These are phyloP conservation scores for Melastoma candidum DNA, from an alignment of 441 rosid genomes.

Conservation along the genomic window DNA sequence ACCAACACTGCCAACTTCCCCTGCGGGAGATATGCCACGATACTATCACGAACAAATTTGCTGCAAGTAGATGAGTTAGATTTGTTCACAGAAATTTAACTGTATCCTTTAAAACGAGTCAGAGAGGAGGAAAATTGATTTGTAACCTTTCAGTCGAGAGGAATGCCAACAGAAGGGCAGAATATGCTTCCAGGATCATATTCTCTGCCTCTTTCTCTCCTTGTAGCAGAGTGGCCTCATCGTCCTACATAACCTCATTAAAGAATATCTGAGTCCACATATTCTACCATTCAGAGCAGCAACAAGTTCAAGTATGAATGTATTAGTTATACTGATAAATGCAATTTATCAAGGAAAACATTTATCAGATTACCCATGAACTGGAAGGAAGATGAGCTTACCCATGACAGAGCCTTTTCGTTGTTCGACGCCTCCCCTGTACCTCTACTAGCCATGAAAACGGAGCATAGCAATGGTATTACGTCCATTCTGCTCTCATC, in stretches of 20 bases:
- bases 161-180: slow-evolving; percentile 95
- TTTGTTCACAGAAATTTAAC: background rate
- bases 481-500: slow-evolving; percentile 43
- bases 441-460: slow-evolving; percentile 76
- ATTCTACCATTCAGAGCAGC: too few relatives aligned
- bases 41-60: slow-evolving; percentile 60
- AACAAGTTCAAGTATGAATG: too few relatives aligned
- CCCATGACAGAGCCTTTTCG: slow-evolving; percentile 45
- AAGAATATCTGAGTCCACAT: background rate
- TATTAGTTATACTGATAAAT: too few relatives aligned
- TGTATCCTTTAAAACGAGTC: slow-evolving; percentile 1
- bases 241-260: slow-evolving; percentile 35
- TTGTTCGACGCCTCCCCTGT: slow-evolving; percentile 57
- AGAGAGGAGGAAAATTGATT: background rate
- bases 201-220: slow-evolving; percentile 98
- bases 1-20: slow-evolving; percentile 59
- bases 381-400: slow-evolving; percentile 28
- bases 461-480: slow-evolving; percentile 73
- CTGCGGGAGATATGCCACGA: slow-evolving; percentile 72
- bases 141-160: slow-evolving; percentile 90
- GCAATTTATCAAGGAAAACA: too few relatives aligned
- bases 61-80: slow-evolving; percentile 35
- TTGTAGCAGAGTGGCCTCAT: slow-evolving; percentile 71
- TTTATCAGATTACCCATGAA: background rate
- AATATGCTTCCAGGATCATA: slow-evolving; percentile 96